Evolutionary conservation across 306 rosid species (phyloP).

Genomic region (Fagus crenata): DNA sequence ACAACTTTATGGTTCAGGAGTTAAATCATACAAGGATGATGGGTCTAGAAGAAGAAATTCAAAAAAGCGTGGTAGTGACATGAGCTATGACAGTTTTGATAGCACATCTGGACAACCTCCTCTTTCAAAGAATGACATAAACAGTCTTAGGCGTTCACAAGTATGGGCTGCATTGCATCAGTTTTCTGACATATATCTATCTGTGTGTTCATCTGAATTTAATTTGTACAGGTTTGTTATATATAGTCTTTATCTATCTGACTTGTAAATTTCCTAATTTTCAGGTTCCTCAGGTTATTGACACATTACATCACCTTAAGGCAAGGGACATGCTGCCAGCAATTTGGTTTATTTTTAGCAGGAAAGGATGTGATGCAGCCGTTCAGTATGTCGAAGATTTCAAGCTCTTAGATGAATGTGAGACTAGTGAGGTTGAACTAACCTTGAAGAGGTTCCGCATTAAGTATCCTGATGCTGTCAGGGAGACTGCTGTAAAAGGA

Average conservation of each 20-base stretch:
- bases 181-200: slow-evolving; percentile 9
- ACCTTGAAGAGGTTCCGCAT: slow-evolving; percentile 84
- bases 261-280: slow-evolving; percentile 7
- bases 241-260: slow-evolving; percentile 15
- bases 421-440: slow-evolving; percentile 79
- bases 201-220: too few relatives aligned
- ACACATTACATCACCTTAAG: slow-evolving; percentile 85
- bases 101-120: slow-evolving; percentile 55
- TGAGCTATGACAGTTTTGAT: slow-evolving; percentile 54
- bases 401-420: slow-evolving; percentile 82
- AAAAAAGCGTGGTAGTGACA: slow-evolving; percentile 47
- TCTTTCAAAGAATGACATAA: slow-evolving; percentile 83
- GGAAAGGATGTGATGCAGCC: slow-evolving; percentile 97
- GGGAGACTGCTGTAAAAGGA: slow-evolving; percentile 83
- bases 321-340: slow-evolving; percentile 89
- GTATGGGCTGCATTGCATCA: slow-evolving; percentile 47
- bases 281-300: slow-evolving; percentile 89
- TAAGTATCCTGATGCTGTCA: slow-evolving; percentile 88
- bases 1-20: slow-evolving; percentile 68
- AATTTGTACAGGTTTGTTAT: not conserved
- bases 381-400: slow-evolving; percentile 76
- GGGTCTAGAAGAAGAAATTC: slow-evolving; percentile 65
- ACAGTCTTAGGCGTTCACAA: slow-evolving; percentile 80
- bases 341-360: slow-evolving; percentile 97
- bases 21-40: slow-evolving; percentile 67